A percentile compares a stretch with the other conserved stretches of the same genome.
phyloP scores from a whole-genome alignment of 768 basidiomycete genomes.

The Kwoniella heveanensis region DNA sequence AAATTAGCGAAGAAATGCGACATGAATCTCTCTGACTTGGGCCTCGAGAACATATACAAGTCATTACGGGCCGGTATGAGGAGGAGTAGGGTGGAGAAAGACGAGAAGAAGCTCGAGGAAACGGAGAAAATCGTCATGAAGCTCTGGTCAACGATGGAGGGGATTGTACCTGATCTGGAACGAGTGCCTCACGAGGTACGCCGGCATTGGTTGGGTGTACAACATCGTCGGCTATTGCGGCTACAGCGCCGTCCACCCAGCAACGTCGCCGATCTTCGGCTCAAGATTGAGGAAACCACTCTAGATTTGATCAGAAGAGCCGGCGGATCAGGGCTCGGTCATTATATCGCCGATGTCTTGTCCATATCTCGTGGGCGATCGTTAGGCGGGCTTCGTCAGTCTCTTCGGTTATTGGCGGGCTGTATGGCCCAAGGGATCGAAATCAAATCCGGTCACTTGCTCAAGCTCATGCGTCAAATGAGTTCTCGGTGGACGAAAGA shows the following conservation, averaged over 20 bases:
- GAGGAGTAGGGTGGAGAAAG: not conserved
- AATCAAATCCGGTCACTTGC: slow-evolving; percentile 3
- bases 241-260: not conserved
- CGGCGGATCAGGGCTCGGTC: slow-evolving; percentile 1
- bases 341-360: slow-evolving; percentile 12
- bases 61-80: slow-evolving; percentile 13
- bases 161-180: slow-evolving; percentile 1
- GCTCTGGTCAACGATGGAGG: slow-evolving; percentile 5
- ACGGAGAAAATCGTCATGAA: slow-evolving; percentile 12
- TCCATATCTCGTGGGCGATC: not conserved
- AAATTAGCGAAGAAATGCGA: slow-evolving; percentile 18
- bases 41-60: slow-evolving; percentile 8
- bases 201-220: slow-evolving; percentile 16
- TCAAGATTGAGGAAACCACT: slow-evolving; percentile 7
- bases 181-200: slow-evolving; percentile 16
- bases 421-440: slow-evolving; percentile 12
- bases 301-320: slow-evolving; percentile 9
- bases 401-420: slow-evolving; percentile 8
- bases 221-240: not conserved
- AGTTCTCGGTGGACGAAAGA: not conserved
- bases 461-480: slow-evolving; percentile 14
- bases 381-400: slow-evolving; percentile 7
- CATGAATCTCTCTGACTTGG: slow-evolving; percentile 18
- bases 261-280: not conserved
- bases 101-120: slow-evolving; percentile 5